A percentile compares a stretch with the other conserved stretches of the same genome.
Conservation (phyloP, 306 rosid genomes). For the Trichosanthes truncata region DNA sequence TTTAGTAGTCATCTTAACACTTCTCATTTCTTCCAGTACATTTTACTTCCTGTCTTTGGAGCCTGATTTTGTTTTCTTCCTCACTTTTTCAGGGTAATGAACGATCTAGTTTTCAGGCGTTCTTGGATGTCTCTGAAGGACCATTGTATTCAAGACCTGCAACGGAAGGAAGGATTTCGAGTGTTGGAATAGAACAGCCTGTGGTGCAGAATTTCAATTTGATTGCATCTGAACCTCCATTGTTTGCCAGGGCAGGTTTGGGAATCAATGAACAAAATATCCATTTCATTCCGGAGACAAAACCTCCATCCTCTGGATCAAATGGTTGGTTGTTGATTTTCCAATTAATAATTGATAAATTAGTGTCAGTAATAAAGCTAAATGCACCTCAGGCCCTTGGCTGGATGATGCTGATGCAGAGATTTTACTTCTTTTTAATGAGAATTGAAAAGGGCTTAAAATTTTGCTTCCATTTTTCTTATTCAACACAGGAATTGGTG, state of each 20-base stretch:
- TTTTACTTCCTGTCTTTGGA: not conserved
- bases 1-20: not conserved
- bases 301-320: conserved; percentile 16
- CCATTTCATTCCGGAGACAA: conserved; percentile 21
- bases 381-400: not conserved
- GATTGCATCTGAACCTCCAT: conserved; percentile 37
- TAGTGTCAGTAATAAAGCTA: not conserved
- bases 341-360: not conserved
- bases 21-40: not conserved
- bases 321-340: conserved; percentile 24
- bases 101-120: conserved; percentile 20
- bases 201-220: conserved; percentile 16
- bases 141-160: conserved; percentile 56
- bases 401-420: not conserved
- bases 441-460: not conserved
- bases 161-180: conserved; percentile 12
- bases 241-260: conserved; percentile 40
- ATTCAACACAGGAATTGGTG: conserved; percentile 32
- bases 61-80: not conserved
- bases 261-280: conserved; percentile 11
- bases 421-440: not conserved
- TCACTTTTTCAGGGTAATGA: conserved; percentile 27
- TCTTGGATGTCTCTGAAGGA: conserved; percentile 24
- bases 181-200: conserved; percentile 22
- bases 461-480: not conserved